These are phyloP conservation scores for Candida gigantensis DNA, from an alignment of 1,139 yeast genomes.

Conservation along the genomic window DNA sequence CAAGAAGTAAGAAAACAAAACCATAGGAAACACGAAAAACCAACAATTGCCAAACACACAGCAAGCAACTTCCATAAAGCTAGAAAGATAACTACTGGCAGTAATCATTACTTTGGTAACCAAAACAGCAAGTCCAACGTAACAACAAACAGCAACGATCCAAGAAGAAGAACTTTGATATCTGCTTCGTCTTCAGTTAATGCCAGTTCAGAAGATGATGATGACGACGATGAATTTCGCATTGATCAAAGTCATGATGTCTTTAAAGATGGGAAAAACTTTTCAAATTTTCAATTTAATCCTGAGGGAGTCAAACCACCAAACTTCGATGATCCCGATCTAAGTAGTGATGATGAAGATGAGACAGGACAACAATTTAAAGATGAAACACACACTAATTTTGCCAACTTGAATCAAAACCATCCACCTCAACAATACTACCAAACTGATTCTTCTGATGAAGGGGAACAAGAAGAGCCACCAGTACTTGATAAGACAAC, in stretches of 20 bases:
- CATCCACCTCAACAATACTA: slow-evolving; percentile 14
- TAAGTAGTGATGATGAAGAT: slow-evolving; percentile 5
- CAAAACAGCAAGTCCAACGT: background rate
- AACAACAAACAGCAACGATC: background rate
- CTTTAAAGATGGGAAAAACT: slow-evolving; percentile 3
- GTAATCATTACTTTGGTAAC: slow-evolving; percentile 3
- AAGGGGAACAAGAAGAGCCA: slow-evolving; percentile 3
- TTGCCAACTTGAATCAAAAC: slow-evolving; percentile 4
- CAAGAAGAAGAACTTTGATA: slow-evolving; percentile 30
- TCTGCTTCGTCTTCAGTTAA: slow-evolving; percentile 15
- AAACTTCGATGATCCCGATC: slow-evolving; percentile 4
- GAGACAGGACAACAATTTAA: slow-evolving; percentile 10
- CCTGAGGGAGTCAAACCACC: slow-evolving; percentile 6
- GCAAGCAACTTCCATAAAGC: slow-evolving; percentile 31
- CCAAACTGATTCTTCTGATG: slow-evolving; percentile 17
- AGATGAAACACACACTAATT: slow-evolving; percentile 9
- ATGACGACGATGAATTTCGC: slow-evolving; percentile 8
- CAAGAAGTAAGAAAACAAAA: slow-evolving; percentile 25
- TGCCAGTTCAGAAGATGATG: background rate
- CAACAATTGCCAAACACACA: slow-evolving; percentile 32
- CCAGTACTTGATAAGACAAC: slow-evolving; percentile 1
- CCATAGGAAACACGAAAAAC: slow-evolving; percentile 18
- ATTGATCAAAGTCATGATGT: background rate
- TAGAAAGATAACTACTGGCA: slow-evolving; percentile 14
- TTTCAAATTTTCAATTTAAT: slow-evolving; percentile 14